Evolutionary conservation across 345 rosid genomes (phyloP).

Genomic region (Rhizophora mangle): DNA sequence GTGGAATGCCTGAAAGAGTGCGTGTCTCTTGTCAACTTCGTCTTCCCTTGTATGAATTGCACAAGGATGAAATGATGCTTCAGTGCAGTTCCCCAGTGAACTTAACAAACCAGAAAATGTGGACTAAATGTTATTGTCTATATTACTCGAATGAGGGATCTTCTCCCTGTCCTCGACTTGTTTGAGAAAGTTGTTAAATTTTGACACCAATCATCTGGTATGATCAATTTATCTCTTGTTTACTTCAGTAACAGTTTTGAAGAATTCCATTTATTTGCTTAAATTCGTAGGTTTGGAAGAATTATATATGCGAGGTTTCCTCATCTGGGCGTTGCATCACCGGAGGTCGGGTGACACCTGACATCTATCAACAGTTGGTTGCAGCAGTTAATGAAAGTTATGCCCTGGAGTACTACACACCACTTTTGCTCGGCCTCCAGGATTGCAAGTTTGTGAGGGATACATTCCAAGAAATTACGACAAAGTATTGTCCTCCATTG

Average conservation of each 20-base stretch:
- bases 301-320: conserved; percentile 56
- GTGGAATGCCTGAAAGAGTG: no score
- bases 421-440: conserved; percentile 78
- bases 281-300: conserved; percentile 72
- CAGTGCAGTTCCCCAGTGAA: no score
- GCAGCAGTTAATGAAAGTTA: conserved; percentile 80
- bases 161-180: no score
- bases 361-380: conserved; percentile 48
- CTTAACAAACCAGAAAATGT: no score
- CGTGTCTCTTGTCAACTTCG: no score
- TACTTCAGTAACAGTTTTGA: not conserved
- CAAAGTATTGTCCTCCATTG: conserved; percentile 68
- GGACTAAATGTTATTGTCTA: no score
- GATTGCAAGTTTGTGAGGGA: conserved; percentile 82
- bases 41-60: no score
- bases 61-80: no score
- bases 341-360: conserved; percentile 81
- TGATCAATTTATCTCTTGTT: not conserved
- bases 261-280: not conserved
- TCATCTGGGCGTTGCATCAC: conserved; percentile 52
- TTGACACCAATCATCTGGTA: not conserved
- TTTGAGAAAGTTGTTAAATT: no score
- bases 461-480: conserved; percentile 67
- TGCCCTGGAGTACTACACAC: conserved; percentile 84
- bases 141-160: no score